Conservation (phyloP, 1,139 yeast genomes). For the Scheffersomyces quercinus region DNA sequence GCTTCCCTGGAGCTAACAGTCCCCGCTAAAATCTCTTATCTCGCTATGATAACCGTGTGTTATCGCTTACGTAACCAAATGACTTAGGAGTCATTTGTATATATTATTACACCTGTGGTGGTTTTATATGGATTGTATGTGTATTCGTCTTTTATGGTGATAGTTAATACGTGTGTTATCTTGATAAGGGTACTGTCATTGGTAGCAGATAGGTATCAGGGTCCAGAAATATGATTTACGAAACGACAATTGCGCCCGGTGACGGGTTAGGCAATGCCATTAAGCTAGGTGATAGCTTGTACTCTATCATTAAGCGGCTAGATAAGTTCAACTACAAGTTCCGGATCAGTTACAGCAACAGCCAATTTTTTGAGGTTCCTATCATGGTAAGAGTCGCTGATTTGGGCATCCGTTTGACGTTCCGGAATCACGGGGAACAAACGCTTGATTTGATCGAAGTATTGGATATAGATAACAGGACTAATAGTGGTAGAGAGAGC, state of each 20-base stretch:
- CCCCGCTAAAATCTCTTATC: too few species aligned
- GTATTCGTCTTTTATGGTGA: too few species aligned
- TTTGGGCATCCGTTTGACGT: conserved; percentile 39
- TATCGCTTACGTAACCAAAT: too few species aligned
- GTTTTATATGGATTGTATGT: too few species aligned
- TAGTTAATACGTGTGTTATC: too few species aligned
- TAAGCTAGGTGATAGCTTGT: conserved; percentile 29
- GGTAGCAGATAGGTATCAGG: background rate
- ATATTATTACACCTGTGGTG: too few species aligned
- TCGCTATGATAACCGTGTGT: too few species aligned
- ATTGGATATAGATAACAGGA: conserved; percentile 21
- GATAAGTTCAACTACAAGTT: conserved; percentile 24
- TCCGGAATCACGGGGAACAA: conserved; percentile 42
- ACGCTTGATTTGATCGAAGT: conserved; percentile 49
- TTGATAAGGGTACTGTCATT: too few species aligned
- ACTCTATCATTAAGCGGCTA: conserved; percentile 24
- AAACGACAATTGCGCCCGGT: conserved; percentile 32
- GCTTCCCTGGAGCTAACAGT: too few species aligned
- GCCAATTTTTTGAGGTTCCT: conserved; percentile 29
- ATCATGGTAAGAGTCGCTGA: conserved; percentile 30
- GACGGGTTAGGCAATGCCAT: conserved; percentile 34
- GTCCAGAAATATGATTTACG: conserved; percentile 17
- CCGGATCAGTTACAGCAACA: conserved; percentile 14
- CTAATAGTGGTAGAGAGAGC: conserved; percentile 2
- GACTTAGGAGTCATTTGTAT: too few species aligned